Conservation (phyloP, 805 yeast species). For the Yarrowia sp. region DNA sequence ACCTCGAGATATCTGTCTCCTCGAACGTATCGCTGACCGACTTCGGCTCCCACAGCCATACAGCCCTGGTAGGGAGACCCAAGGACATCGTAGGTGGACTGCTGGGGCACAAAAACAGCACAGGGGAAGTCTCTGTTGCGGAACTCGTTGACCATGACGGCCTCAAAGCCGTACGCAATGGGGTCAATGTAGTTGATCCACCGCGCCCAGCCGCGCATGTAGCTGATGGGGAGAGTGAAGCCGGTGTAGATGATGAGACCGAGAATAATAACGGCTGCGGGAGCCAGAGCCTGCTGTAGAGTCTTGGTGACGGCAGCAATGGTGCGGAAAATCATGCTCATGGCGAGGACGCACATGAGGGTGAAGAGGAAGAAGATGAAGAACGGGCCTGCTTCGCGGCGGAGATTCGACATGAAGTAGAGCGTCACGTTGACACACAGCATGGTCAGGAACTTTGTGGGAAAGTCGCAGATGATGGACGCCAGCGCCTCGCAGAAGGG, state of each 20-base stretch:
- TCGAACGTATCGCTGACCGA: conserved; percentile 50
- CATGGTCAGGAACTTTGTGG: conserved; percentile 42
- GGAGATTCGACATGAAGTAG: conserved; percentile 55
- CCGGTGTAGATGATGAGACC: conserved; percentile 47
- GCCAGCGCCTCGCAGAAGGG: conserved; percentile 67
- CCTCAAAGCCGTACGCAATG: conserved; percentile 47
- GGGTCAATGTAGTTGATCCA: conserved; percentile 52
- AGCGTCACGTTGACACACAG: conserved; percentile 51
- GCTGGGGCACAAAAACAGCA: conserved; percentile 29
- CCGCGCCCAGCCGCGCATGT: conserved; percentile 51
- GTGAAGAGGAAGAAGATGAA: conserved; percentile 49
- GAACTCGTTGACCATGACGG: conserved; percentile 49
- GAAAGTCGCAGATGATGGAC: conserved; percentile 58
- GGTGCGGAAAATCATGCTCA: conserved; percentile 53
- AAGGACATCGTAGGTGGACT: conserved; percentile 6
- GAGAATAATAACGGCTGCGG: conserved; percentile 45
- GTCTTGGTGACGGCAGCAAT: conserved; percentile 43
- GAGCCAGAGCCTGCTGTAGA: conserved; percentile 46
- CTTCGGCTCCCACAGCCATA: conserved; percentile 53
- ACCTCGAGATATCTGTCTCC: conserved; percentile 52
- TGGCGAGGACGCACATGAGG: conserved; percentile 47
- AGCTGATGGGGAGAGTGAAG: conserved; percentile 46
- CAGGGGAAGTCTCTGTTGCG: conserved; percentile 40
- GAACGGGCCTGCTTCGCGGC: conserved; percentile 54
- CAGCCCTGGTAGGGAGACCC: conserved; percentile 46